Evolutionary conservation across 495 filamentous ascomycete genomes (phyloP), one percentile per base, ranked within the genome.

Genomic region (Cetradonia linearis): DNA sequence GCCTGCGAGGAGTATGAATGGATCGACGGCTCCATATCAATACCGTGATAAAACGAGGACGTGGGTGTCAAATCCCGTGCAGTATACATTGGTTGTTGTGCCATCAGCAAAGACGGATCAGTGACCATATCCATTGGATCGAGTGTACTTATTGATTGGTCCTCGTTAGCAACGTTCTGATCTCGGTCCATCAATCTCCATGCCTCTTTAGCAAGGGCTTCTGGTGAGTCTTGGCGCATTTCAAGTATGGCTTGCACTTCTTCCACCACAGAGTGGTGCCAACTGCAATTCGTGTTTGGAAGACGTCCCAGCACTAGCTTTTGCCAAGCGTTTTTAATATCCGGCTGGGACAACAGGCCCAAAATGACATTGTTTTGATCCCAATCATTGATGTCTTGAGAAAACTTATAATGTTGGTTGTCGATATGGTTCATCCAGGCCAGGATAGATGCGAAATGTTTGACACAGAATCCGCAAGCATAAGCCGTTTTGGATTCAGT

Each of bases 391-490:
- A 58, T 58, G 25, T 48, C 4, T 18, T 58, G 13, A 44, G 42
- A 58, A 2, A 3, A 20, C 20, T n/a, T 58, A 11, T 27, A 58
- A 27, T 58, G 56, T 20, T 11, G 18, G 30, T 18, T 46, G 13
- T 58, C 56, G 20, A 58, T 49, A 16, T 58, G 56, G 34, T 58
- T 58, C 46, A 49, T 30, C 27, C 34, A 40, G 20, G 46, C 55
- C 8, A 10, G 6, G 8, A 58, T 37, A 7, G 40, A 31, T 13
- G 4, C 2, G n/a, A 6, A 36, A 18, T 16, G 7, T 16, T 8
- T 23, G 16, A 23, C 28, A 44, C 55, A 58, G 40, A 58, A 58
- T 2, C 55, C 55, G 40, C 55, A 58, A 20, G 40, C 55, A n/a
- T 46, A 58, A 36, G 28, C 40, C 40, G 33, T 58, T n/a, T 58